Evolutionary conservation across 345 rosid species (phyloP).

Genomic region (Trapa bicornis): DNA sequence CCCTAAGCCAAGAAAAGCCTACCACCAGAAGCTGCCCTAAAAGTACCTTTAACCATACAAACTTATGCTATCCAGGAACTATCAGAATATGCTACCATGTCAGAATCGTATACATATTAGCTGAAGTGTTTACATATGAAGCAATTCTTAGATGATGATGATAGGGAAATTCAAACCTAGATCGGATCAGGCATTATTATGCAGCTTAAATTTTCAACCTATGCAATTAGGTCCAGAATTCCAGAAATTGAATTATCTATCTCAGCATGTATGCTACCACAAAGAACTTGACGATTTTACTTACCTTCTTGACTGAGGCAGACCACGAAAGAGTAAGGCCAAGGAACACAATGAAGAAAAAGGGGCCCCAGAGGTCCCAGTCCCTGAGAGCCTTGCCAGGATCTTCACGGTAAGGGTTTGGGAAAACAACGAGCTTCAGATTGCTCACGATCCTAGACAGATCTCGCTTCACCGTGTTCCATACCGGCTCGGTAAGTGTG

Average conservation of each 20-base stretch:
- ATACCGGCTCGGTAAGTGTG: constrained; percentile 93
- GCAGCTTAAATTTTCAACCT: no score
- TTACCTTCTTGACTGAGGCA: constrained; percentile 65
- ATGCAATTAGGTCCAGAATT: no score
- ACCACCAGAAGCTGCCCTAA: not conserved
- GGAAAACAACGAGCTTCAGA: constrained; percentile 91
- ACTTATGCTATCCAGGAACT: not conserved
- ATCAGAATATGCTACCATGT: no score
- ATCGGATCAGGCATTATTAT: no score
- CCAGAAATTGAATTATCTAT: not conserved
- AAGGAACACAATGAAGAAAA: constrained; percentile 85
- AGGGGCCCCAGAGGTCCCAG: constrained; percentile 99
- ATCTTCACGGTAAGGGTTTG: constrained; percentile 84
- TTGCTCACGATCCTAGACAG: constrained; percentile 88
- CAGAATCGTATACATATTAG: not conserved
- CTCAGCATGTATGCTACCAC: not conserved
- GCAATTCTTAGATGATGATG: not conserved
- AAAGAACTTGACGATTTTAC: not conserved
- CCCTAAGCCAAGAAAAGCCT: not conserved
- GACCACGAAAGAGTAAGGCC: constrained; percentile 93
- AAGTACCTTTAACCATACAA: not conserved
- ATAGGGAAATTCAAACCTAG: no score
- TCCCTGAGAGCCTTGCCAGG: constrained; percentile 96
- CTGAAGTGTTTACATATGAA: not conserved
- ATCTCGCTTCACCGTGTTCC: constrained; percentile 97